phyloP scores from a whole-genome alignment of 2,329 filamentous ascomycete species.

The Ceratocystis harringtonii region DNA sequence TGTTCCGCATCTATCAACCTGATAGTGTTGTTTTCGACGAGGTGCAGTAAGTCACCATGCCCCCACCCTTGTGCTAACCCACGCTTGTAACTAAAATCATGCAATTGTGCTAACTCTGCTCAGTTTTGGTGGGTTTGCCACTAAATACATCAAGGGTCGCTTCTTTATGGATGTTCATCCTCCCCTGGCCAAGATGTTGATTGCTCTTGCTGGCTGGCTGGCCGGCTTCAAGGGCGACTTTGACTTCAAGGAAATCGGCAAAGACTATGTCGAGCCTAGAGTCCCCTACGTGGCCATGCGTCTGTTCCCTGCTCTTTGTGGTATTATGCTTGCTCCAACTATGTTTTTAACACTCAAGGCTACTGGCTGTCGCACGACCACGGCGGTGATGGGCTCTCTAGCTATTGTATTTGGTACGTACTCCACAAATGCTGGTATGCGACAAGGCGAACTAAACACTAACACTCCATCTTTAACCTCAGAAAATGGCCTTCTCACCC shows the following conservation, averaged over 20 bases:
- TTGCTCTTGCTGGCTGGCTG: constrained; percentile 86
- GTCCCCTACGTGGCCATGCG: constrained; percentile 98
- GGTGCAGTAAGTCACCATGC: constrained; percentile 65
- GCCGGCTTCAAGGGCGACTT: constrained; percentile 92
- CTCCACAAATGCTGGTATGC: no score
- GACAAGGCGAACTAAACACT: background rate
- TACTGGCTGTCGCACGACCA: constrained; percentile 72
- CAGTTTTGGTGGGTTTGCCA: constrained; percentile 94
- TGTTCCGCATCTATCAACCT: constrained; percentile 94
- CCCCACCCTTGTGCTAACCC: background rate
- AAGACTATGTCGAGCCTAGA: constrained; percentile 87
- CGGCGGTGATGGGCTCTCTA: constrained; percentile 66
- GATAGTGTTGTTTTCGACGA: constrained; percentile 97
- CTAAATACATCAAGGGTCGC: constrained; percentile 96
- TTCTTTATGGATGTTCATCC: constrained; percentile 99
- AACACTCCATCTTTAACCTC: background rate
- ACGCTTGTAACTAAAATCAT: background rate
- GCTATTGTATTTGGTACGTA: constrained; percentile 83
- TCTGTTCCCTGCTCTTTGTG: constrained; percentile 76
- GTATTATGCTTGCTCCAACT: constrained; percentile 72
- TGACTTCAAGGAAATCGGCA: constrained; percentile 99
- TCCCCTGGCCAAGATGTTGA: constrained; percentile 87
- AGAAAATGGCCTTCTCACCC: constrained; percentile 93
- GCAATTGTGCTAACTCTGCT: constrained; percentile 8
- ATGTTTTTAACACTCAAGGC: constrained; percentile 94